A percentile compares a stretch with the other conserved stretches of the same genome.
Evolutionary conservation across 768 basidiomycete species (phyloP).

Genomic region (Cubamyces sp.): DNA sequence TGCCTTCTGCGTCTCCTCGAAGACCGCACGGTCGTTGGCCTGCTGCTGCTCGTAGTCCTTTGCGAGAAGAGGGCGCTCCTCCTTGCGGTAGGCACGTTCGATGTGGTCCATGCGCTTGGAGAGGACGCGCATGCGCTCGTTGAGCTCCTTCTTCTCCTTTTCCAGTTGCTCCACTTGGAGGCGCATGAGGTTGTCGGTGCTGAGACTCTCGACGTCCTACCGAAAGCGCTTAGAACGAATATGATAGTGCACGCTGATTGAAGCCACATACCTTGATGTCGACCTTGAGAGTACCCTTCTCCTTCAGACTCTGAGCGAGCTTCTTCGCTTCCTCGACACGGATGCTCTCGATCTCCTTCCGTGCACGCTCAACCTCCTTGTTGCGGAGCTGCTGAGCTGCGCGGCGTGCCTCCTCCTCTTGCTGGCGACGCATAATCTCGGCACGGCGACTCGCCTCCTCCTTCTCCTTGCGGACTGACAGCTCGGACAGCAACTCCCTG

Average conservation of each 20-base stretch:
- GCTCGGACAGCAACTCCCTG: conserved; percentile 81
- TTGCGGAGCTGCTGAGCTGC: conserved; percentile 65
- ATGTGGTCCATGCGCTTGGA: conserved; percentile 92
- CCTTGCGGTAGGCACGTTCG: conserved; percentile 94
- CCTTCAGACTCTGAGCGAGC: conserved; percentile 81
- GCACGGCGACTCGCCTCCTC: conserved; percentile 83
- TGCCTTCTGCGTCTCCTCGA: conserved; percentile 60
- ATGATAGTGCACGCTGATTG: background rate
- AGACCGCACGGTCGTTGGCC: conserved; percentile 69
- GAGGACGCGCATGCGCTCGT: conserved; percentile 79
- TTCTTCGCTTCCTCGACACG: conserved; percentile 84
- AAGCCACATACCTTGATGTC: conserved; percentile 63
- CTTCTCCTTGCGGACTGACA: conserved; percentile 83
- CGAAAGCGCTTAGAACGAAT: conserved; percentile 9
- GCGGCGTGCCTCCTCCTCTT: conserved; percentile 67
- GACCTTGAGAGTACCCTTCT: conserved; percentile 73
- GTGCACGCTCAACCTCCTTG: conserved; percentile 65
- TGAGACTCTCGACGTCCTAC: conserved; percentile 81
- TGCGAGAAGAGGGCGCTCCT: conserved; percentile 83
- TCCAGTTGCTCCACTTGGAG: conserved; percentile 95
- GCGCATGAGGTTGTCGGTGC: conserved; percentile 83
- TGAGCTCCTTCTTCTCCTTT: conserved; percentile 91
- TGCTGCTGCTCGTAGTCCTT: conserved; percentile 90
- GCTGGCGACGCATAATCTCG: conserved; percentile 64
- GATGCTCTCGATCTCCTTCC: conserved; percentile 78